A percentile compares a stretch with the other conserved stretches of the same genome.
Evolutionary conservation across 2,329 filamentous ascomycete genomes (phyloP).

Genomic region (Aspergillus sp.): DNA sequence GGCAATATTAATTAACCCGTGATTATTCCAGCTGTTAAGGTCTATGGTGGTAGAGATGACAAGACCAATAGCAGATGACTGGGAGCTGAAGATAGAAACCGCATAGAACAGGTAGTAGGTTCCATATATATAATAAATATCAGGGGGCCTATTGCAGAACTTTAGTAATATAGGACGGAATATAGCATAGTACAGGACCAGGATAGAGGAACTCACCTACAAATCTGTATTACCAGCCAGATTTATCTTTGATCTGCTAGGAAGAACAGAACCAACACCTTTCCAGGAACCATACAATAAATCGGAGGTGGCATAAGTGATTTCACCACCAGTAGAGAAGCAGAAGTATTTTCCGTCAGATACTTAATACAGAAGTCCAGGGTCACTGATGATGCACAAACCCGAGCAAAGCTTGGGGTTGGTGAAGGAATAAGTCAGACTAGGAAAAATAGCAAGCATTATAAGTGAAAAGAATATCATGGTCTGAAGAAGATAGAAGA

Average conservation of each 20-base stretch:
- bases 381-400: conserved; percentile 48
- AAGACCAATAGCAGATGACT: conserved; percentile 63
- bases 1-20: conserved; percentile 37
- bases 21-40: conserved; percentile 35
- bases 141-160: conserved; percentile 57
- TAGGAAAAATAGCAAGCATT: background rate
- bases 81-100: conserved; percentile 62
- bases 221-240: conserved; percentile 51
- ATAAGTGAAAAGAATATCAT: background rate
- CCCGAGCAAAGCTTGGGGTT: conserved; percentile 35
- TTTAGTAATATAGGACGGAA: background rate
- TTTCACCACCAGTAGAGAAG: conserved; percentile 55
- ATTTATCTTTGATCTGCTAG: conserved; percentile 49
- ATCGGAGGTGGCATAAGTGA: conserved; percentile 52
- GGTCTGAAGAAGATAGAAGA: background rate
- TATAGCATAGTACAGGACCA: background rate
- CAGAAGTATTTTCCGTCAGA: conserved; percentile 56
- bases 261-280: conserved; percentile 50
- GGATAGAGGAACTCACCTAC: conserved; percentile 43
- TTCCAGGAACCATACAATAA: conserved; percentile 54
- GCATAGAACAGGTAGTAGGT: conserved; percentile 68
- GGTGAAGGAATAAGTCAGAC: conserved; percentile 29
- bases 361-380: conserved; percentile 48
- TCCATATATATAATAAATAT: conserved; percentile 58
- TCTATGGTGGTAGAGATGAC: conserved; percentile 52